A percentile compares a stretch with the other conserved stretches of the same genome.
These are phyloP conservation scores for Neurospora sp. DNA, from an alignment of 495 filamentous ascomycete genomes.

Conservation along the genomic window DNA sequence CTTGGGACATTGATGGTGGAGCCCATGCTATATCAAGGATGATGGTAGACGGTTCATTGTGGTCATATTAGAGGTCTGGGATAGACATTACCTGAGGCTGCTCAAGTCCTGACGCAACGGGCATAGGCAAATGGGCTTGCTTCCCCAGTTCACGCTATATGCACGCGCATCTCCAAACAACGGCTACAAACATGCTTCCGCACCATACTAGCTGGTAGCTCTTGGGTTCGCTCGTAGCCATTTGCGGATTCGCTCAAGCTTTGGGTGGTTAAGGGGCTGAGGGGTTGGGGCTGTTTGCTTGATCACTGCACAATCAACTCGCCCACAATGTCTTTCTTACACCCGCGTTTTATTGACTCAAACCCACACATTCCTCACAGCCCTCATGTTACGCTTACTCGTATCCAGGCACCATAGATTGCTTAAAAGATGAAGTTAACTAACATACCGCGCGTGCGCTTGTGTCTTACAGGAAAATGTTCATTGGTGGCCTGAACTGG, in stretches of 20 bases:
- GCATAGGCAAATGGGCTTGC: background rate
- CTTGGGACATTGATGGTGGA: background rate
- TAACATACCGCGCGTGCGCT: constrained; percentile 17
- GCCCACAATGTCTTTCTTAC: background rate
- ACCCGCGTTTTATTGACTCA: background rate
- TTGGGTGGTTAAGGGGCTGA: background rate
- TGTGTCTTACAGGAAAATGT: constrained; percentile 74
- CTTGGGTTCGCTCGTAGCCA: background rate
- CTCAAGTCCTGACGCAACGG: background rate
- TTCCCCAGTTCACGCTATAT: background rate
- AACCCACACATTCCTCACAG: background rate
- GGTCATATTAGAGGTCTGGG: background rate
- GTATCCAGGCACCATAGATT: background rate
- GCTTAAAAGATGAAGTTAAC: constrained; percentile 8
- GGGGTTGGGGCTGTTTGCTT: background rate
- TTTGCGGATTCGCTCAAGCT: background rate
- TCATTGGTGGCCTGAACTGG: constrained; percentile 98
- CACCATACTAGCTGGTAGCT: background rate
- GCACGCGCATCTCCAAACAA: background rate
- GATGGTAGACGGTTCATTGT: background rate
- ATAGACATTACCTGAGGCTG: background rate
- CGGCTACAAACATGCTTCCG: background rate
- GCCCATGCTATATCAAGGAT: background rate
- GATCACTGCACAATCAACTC: background rate
- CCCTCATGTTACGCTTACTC: background rate